A percentile compares a stretch with the other conserved stretches of the same genome.
Conservation (phyloP, 352 stramenopile genomes). For the Blastocystis sp. region DNA sequence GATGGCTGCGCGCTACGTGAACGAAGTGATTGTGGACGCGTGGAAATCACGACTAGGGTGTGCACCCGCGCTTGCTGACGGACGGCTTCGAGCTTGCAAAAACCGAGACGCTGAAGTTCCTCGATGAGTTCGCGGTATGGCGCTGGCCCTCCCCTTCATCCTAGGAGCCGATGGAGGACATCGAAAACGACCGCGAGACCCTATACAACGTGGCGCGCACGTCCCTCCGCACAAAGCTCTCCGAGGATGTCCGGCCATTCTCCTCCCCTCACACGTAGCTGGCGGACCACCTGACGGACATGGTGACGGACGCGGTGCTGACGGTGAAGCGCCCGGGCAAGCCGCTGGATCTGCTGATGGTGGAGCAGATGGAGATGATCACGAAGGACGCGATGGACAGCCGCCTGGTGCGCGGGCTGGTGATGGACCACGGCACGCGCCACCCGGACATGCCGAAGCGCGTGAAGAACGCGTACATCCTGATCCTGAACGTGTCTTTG, state of each 20-base stretch:
- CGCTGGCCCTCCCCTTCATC: background rate
- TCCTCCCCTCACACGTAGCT: constrained; percentile 72
- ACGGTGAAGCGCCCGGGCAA: constrained; percentile 82
- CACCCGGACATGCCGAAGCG: constrained; percentile 97
- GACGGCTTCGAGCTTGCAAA: constrained; percentile 91
- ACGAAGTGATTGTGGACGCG: constrained; percentile 77
- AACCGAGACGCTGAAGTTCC: constrained; percentile 87
- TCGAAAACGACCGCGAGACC: constrained; percentile 89
- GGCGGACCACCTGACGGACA: constrained; percentile 87
- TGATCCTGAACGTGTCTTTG: constrained; percentile 98
- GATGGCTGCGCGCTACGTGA: constrained; percentile 91
- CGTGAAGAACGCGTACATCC: constrained; percentile 93
- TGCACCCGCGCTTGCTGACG: constrained; percentile 60
- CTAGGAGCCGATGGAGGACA: constrained; percentile 74
- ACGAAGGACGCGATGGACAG: constrained; percentile 90
- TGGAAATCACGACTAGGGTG: constrained; percentile 4
- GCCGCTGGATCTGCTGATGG: constrained; percentile 94
- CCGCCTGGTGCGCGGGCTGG: constrained; percentile 76
- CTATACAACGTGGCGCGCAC: constrained; percentile 88
- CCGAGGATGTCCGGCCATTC: constrained; percentile 78
- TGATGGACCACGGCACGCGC: constrained; percentile 95
- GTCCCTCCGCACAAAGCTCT: constrained; percentile 93
- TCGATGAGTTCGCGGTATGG: constrained; percentile 81
- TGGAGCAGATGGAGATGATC: constrained; percentile 99
- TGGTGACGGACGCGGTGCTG: constrained; percentile 92